Conservation (phyloP, 2,329 filamentous ascomycete species). For the Pseudocercospora macadamiae region DNA sequence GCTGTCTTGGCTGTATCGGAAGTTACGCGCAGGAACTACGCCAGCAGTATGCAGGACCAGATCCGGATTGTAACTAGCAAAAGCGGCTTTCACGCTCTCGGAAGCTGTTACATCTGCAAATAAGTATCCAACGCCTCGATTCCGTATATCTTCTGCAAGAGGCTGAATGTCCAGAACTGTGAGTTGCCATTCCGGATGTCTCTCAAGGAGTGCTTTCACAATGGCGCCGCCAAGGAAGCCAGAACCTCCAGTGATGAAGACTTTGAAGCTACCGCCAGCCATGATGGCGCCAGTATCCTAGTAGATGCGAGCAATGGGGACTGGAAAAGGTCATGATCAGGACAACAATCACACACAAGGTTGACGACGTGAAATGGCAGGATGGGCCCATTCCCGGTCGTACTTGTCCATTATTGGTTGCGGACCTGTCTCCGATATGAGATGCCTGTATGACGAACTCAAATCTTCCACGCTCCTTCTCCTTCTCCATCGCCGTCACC, state of each 20-base stretch:
- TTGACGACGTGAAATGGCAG: background rate
- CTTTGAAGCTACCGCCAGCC: constrained; percentile 28
- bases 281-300: constrained; percentile 22
- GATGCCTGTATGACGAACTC: background rate
- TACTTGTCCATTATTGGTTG: background rate
- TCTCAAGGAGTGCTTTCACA: constrained; percentile 42
- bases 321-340: background rate
- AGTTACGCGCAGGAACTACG: constrained; percentile 44
- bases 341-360: background rate
- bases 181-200: constrained; percentile 43
- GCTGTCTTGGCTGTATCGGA: constrained; percentile 44
- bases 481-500: background rate
- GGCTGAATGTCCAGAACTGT: constrained; percentile 47
- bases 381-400: background rate
- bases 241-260: constrained; percentile 53
- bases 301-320: background rate
- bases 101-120: constrained; percentile 45
- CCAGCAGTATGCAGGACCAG: constrained; percentile 88
- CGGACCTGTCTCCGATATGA: constrained; percentile 9
- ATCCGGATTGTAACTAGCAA: constrained; percentile 68
- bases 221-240: constrained; percentile 52
- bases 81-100: constrained; percentile 43
- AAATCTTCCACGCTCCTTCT: constrained; percentile 1
- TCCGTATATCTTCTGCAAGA: constrained; percentile 25
- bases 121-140: constrained; percentile 38